Conservation (phyloP, 1,284 basidiomycete genomes). For the Malassezia sp. region DNA sequence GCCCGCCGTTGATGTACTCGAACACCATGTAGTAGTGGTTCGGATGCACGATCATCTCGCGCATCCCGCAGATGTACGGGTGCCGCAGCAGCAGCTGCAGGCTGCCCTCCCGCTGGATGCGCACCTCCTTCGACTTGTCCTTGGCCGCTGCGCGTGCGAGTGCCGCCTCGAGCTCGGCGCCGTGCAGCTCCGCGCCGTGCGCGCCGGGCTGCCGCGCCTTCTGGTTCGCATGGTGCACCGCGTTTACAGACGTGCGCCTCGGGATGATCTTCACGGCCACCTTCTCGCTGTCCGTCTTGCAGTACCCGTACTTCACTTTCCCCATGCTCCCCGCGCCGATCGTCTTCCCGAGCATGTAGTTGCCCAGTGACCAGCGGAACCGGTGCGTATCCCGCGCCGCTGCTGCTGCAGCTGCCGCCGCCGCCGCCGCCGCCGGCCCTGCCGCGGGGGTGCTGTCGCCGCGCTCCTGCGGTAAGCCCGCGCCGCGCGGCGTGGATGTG, state of each 20-base stretch:
- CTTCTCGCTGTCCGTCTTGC: constrained; percentile 81
- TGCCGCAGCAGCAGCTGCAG: constrained; percentile 82
- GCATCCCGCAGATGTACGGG: constrained; percentile 98
- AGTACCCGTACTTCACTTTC: constrained; percentile 91
- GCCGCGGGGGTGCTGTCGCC: neutral
- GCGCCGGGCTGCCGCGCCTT: constrained; percentile 15
- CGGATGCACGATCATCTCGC: constrained; percentile 61
- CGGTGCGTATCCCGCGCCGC: neutral
- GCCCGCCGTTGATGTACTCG: constrained; percentile 95
- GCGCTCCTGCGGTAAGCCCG: neutral
- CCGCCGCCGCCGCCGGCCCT: neutral
- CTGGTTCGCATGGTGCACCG: constrained; percentile 39
- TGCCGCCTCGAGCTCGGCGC: constrained; percentile 1
- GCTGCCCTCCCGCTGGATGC: constrained; percentile 92
- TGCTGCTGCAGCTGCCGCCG: neutral
- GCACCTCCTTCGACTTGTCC: constrained; percentile 88
- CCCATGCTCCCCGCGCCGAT: constrained; percentile 97
- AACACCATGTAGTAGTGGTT: constrained; percentile 96
- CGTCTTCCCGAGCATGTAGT: constrained; percentile 93
- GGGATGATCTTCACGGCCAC: constrained; percentile 98
- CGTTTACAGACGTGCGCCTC: constrained; percentile 56
- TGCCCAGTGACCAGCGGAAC: constrained; percentile 55
- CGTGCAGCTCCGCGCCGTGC: constrained; percentile 50
- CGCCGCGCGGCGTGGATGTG: neutral
- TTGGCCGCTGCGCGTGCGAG: constrained; percentile 50